These are phyloP conservation scores for Erodium maritimum DNA, from an alignment of 345 rosid genomes.

Conservation along the genomic window DNA sequence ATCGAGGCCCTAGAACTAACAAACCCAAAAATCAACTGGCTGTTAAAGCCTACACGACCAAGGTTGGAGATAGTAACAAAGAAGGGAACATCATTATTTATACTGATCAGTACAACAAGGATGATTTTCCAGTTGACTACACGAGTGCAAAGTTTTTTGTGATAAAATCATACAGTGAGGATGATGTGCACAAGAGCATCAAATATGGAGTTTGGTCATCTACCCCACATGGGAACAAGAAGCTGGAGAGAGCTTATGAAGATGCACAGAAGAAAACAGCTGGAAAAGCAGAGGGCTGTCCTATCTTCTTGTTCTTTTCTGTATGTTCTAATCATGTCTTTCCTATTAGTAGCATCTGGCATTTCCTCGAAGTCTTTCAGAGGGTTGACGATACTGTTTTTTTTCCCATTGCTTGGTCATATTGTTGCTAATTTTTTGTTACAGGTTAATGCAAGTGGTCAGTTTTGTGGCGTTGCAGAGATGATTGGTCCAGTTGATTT, in stretches of 20 bases:
- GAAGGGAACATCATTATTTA: slow-evolving; percentile 52
- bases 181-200: slow-evolving; percentile 97
- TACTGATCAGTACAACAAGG: slow-evolving; percentile 64
- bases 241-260: slow-evolving; percentile 64
- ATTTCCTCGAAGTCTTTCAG: not conserved
- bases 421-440: not conserved
- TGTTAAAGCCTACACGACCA: slow-evolving; percentile 56
- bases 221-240: slow-evolving; percentile 91
- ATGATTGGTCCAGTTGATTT: slow-evolving; percentile 87
- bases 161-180: slow-evolving; percentile 93
- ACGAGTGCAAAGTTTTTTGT: slow-evolving; percentile 67
- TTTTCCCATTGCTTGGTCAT: slow-evolving; percentile 8
- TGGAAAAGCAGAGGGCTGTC: slow-evolving; percentile 43
- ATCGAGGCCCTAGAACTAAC: slow-evolving; percentile 52
- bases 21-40: slow-evolving; percentile 39
- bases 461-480: slow-evolving; percentile 94
- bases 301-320: slow-evolving; percentile 79
- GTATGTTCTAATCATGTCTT: slow-evolving; percentile 29
- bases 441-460: slow-evolving; percentile 96
- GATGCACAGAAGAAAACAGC: slow-evolving; percentile 55
- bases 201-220: slow-evolving; percentile 93
- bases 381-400: not conserved
- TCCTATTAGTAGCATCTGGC: too few relatives aligned
- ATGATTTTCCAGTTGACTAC: slow-evolving; percentile 47
- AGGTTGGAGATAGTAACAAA: slow-evolving; percentile 41